Conservation (phyloP, 2,329 filamentous ascomycete genomes). For the Torrubiella hemipterigena region DNA sequence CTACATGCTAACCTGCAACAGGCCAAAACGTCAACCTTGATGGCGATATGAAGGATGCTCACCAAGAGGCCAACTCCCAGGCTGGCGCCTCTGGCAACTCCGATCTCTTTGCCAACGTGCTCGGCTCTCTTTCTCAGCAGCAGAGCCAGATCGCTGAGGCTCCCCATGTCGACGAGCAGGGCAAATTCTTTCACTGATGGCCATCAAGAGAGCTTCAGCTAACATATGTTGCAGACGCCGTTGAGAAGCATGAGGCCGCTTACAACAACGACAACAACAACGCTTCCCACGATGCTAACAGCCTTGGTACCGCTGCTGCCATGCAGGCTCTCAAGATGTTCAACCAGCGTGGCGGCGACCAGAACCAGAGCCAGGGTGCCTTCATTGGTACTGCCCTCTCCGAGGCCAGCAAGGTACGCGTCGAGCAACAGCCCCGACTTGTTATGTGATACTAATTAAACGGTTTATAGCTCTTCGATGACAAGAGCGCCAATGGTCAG, state of each 20-base stretch:
- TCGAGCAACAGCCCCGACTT: not conserved
- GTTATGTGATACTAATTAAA: not conserved
- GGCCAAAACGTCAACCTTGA: slow-evolving; percentile 12
- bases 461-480: slow-evolving; percentile 45
- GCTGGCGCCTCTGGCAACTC: slow-evolving; percentile 33
- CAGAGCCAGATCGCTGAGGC: slow-evolving; percentile 30
- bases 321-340: slow-evolving; percentile 78
- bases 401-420: slow-evolving; percentile 63
- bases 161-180: slow-evolving; percentile 37
- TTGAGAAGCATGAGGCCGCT: slow-evolving; percentile 63
- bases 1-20: not conserved
- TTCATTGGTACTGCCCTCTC: slow-evolving; percentile 81
- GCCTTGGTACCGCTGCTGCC: slow-evolving; percentile 61
- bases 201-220: not conserved
- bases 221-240: slow-evolving; percentile 37
- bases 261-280: slow-evolving; percentile 42
- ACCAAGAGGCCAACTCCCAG: slow-evolving; percentile 32
- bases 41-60: slow-evolving; percentile 35
- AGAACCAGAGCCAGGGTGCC: slow-evolving; percentile 55
- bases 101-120: slow-evolving; percentile 36
- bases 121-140: slow-evolving; percentile 35
- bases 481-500: slow-evolving; percentile 41
- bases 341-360: slow-evolving; percentile 39
- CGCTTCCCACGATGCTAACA: slow-evolving; percentile 35
- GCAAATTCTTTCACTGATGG: slow-evolving; percentile 16